These are phyloP conservation scores for Hibiscus tridactylites DNA, from an alignment of 345 rosid genomes.

Conservation along the genomic window DNA sequence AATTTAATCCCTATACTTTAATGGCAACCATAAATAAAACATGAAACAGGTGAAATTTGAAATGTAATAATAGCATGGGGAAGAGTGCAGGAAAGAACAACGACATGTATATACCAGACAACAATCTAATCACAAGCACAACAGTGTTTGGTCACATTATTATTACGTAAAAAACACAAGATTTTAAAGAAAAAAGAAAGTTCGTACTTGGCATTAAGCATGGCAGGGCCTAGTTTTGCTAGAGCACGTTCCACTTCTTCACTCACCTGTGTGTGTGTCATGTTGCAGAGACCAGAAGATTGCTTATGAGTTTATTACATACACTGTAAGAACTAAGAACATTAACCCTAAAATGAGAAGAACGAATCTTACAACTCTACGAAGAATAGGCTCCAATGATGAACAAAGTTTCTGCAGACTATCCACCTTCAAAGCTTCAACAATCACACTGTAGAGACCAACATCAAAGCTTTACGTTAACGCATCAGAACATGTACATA, in stretches of 20 bases:
- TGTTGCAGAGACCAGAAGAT: conserved; percentile 1
- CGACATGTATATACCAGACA: too few relatives aligned
- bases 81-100: too few relatives aligned
- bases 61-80: too few relatives aligned
- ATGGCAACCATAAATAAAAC: too few relatives aligned
- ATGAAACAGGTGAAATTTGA: too few relatives aligned
- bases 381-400: conserved; percentile 90
- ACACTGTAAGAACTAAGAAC: neutral
- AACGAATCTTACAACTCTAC: conserved; percentile 64
- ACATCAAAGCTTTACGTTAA: neutral
- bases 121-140: too few relatives aligned
- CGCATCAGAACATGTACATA: too few relatives aligned
- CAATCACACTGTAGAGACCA: conserved; percentile 68
- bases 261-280: conserved; percentile 50
- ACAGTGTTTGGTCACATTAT: too few relatives aligned
- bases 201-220: conserved; percentile 49
- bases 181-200: neutral
- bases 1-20: too few relatives aligned
- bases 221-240: conserved; percentile 73
- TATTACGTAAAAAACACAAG: neutral
- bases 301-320: neutral
- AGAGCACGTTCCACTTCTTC: conserved; percentile 98
- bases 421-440: conserved; percentile 96
- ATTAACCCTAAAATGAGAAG: neutral
- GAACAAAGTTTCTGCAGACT: conserved; percentile 95